phyloP scores from a whole-genome alignment of 2,329 filamentous ascomycete species.

The Scedosporium minutisporum region DNA sequence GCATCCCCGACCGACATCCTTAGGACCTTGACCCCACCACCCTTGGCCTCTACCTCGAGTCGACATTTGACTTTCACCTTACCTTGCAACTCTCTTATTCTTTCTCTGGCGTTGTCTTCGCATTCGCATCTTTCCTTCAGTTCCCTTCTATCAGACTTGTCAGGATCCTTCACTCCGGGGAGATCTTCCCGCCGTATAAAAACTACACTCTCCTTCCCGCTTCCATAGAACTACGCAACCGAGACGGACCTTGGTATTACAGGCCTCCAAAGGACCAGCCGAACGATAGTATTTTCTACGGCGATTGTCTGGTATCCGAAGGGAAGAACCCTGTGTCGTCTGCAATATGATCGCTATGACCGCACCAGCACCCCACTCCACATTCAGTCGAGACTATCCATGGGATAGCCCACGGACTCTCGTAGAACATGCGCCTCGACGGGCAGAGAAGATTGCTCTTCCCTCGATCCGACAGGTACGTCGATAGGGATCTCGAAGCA shows the following conservation, averaged over 20 bases:
- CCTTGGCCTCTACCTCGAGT: too few relatives aligned
- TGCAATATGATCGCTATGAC: slow-evolving; percentile 6
- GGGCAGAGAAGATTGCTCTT: slow-evolving; percentile 17
- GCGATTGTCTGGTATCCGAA: background rate
- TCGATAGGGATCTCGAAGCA: background rate
- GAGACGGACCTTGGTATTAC: background rate
- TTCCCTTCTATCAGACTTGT: too few relatives aligned
- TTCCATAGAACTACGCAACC: background rate
- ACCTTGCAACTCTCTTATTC: background rate
- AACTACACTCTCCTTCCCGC: too few relatives aligned
- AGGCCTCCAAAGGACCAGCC: background rate
- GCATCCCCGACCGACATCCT: background rate
- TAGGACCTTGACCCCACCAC: too few relatives aligned
- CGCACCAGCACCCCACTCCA: slow-evolving; percentile 5
- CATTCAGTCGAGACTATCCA: slow-evolving; percentile 4
- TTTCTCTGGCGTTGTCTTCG: background rate
- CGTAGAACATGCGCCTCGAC: background rate
- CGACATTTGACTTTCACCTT: background rate
- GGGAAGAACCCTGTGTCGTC: background rate
- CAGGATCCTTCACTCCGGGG: too few relatives aligned
- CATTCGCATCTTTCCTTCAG: too few relatives aligned
- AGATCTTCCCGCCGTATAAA: too few relatives aligned
- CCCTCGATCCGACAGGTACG: slow-evolving; percentile 45
- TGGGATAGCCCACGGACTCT: slow-evolving; percentile 2
- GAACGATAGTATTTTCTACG: background rate